These are phyloP conservation scores for Neurospora sp. DNA, from an alignment of 2,329 filamentous ascomycete genomes.

Conservation along the genomic window DNA sequence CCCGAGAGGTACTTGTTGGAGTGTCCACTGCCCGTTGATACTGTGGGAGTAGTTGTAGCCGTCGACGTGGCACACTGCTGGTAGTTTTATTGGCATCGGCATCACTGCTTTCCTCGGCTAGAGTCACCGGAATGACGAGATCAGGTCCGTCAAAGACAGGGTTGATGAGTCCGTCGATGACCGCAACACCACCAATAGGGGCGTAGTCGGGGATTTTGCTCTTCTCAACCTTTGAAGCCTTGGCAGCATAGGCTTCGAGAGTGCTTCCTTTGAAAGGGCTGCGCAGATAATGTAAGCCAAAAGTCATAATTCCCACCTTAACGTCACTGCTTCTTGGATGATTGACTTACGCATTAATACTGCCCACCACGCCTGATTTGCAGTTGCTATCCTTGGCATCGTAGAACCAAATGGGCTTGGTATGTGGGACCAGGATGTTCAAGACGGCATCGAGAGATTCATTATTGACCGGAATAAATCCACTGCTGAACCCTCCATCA, in stretches of 20 bases:
- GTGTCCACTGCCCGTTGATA: background rate
- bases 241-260: slow-evolving; percentile 25
- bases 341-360: slow-evolving; percentile 30
- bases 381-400: slow-evolving; percentile 25
- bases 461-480: slow-evolving; percentile 26
- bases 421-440: slow-evolving; percentile 21
- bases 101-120: background rate
- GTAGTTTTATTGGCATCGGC: background rate
- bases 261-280: slow-evolving; percentile 24
- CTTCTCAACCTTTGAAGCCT: slow-evolving; percentile 16
- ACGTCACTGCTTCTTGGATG: background rate
- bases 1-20: slow-evolving; percentile 15
- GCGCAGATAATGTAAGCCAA: background rate
- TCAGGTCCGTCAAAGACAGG: slow-evolving; percentile 19
- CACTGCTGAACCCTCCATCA: slow-evolving; percentile 27
- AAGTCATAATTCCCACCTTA: background rate
- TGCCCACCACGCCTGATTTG: slow-evolving; percentile 35
- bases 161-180: slow-evolving; percentile 24
- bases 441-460: slow-evolving; percentile 24
- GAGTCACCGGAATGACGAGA: slow-evolving; percentile 9
- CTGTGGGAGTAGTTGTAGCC: slow-evolving; percentile 4
- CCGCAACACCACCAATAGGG: slow-evolving; percentile 25
- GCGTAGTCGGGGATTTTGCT: slow-evolving; percentile 25
- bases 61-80: slow-evolving; percentile 6
- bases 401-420: slow-evolving; percentile 29